Conservation (phyloP, 305 asterid species). For the Fraxinus latifolia region DNA sequence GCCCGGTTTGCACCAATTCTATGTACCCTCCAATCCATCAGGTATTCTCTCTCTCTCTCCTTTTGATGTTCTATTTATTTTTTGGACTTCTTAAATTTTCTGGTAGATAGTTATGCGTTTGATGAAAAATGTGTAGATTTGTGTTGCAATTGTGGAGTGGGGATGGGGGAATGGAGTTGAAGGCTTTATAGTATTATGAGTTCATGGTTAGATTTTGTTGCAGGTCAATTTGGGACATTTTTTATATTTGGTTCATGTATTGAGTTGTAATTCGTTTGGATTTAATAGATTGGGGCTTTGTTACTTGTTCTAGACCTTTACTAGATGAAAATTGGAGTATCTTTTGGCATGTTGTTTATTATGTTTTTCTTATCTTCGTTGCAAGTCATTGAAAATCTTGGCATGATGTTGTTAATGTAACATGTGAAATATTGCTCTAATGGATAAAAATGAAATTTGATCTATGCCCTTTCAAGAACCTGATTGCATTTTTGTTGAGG, state of each 20-base stretch:
- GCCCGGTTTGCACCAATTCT: slow-evolving; percentile 86
- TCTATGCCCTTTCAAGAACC: neutral
- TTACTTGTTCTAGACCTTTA: neutral
- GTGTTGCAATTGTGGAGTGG: neutral
- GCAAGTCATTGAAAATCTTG: neutral
- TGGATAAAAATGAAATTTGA: neutral
- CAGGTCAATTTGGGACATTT: neutral
- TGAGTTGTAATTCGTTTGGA: neutral
- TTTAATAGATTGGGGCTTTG: neutral
- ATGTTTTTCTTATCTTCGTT: neutral
- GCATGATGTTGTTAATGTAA: neutral
- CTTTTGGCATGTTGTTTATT: neutral
- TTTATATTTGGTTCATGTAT: neutral
- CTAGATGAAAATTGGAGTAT: neutral
- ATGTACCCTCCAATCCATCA: slow-evolving; percentile 92
- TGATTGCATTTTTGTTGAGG: neutral
- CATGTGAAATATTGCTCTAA: neutral
- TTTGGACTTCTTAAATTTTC: neutral
- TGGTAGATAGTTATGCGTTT: neutral
- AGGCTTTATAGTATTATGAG: neutral
- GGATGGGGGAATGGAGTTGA: neutral
- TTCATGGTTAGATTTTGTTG: neutral
- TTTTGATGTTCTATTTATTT: neutral
- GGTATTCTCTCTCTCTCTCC: slow-evolving; percentile 32
- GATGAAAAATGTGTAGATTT: neutral